These are phyloP conservation scores for Pseudodiploospora longispora DNA, from an alignment of 2,329 filamentous ascomycete genomes.

Conservation along the genomic window DNA sequence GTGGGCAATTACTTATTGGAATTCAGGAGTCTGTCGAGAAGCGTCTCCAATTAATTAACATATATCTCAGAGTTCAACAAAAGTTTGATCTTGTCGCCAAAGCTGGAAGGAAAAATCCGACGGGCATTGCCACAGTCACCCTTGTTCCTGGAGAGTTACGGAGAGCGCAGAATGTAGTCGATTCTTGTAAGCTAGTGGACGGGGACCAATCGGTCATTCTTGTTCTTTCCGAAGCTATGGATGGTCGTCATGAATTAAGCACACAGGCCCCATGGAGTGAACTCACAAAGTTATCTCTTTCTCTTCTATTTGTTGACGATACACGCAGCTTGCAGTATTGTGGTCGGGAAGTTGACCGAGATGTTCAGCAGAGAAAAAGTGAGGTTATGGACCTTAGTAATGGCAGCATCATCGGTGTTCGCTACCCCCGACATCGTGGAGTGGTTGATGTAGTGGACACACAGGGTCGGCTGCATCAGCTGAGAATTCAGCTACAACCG, in stretches of 20 bases:
- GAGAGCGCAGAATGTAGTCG: constrained; percentile 59
- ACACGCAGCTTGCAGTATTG: constrained; percentile 50
- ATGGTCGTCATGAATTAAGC: constrained; percentile 58
- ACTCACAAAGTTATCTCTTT: constrained; percentile 58
- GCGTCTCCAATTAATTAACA: constrained; percentile 57
- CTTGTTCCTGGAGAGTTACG: constrained; percentile 39
- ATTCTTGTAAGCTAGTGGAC: constrained; percentile 65
- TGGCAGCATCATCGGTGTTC: constrained; percentile 44
- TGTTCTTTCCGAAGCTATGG: constrained; percentile 56
- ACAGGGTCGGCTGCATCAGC: constrained; percentile 54
- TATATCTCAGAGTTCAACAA: constrained; percentile 44
- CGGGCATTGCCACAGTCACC: constrained; percentile 16
- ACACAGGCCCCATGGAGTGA: constrained; percentile 70
- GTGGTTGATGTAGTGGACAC: constrained; percentile 59
- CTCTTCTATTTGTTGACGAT: constrained; percentile 51
- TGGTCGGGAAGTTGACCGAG: constrained; percentile 43
- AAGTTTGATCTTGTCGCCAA: constrained; percentile 20
- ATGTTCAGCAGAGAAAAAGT: constrained; percentile 38
- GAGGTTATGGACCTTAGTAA: constrained; percentile 38
- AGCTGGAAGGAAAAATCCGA: constrained; percentile 12
- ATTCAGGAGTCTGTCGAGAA: constrained; percentile 63
- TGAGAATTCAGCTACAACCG: constrained; percentile 61
- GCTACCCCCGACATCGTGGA: constrained; percentile 50
- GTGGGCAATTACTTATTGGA: constrained; percentile 54
- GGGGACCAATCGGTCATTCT: constrained; percentile 60